Percentiles rank a stretch among this genome's conserved stretches.
Conservation (phyloP, 164 flowering plant species). For the Sextonia rubra region DNA sequence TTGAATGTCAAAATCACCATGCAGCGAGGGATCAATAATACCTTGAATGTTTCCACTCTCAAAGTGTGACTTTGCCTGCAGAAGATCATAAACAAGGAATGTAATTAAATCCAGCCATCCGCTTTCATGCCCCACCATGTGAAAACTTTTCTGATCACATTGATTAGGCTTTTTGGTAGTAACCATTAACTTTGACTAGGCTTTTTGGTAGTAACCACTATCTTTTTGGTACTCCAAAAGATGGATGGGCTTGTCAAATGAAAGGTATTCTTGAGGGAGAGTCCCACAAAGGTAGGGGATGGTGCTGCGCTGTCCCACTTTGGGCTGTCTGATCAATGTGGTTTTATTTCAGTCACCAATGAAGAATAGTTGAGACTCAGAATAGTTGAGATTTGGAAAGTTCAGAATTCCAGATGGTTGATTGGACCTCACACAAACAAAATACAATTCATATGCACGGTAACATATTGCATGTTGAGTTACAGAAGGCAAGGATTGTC, state of each 20-base stretch:
- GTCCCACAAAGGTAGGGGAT: too few species aligned
- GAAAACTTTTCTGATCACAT: too few species aligned
- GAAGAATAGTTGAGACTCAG: neutral
- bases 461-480: neutral
- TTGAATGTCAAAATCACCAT: slow-evolving; percentile 63
- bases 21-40: slow-evolving; percentile 72
- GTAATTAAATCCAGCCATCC: too few species aligned
- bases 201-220: too few species aligned
- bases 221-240: too few species aligned
- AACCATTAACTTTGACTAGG: too few species aligned
- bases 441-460: neutral
- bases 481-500: neutral
- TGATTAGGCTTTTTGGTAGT: too few species aligned
- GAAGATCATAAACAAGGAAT: too few species aligned
- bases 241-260: too few species aligned
- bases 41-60: slow-evolving; percentile 91
- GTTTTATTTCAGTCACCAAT: neutral
- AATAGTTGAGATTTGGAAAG: neutral
- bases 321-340: neutral
- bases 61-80: slow-evolving; percentile 84
- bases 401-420: neutral
- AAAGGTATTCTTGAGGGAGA: too few species aligned
- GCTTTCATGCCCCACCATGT: too few species aligned
- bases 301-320: too few species aligned
- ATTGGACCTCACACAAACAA: neutral